These are phyloP conservation scores for Epicoccum nigrum DNA, from an alignment of 2,329 filamentous ascomycete genomes.

Conservation along the genomic window DNA sequence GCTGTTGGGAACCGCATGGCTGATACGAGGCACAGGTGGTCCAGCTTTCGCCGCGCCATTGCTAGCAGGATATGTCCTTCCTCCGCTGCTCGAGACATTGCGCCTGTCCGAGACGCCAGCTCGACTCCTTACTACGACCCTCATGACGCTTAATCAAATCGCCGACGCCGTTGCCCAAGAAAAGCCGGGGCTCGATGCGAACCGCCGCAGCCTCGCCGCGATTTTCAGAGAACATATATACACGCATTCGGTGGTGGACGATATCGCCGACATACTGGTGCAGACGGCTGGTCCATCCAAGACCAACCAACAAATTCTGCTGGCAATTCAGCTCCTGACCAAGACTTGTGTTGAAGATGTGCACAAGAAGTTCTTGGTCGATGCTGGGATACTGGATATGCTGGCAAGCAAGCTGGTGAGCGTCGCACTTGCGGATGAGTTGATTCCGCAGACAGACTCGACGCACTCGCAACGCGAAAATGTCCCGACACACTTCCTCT, in stretches of 20 bases:
- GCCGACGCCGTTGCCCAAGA: conserved; percentile 68
- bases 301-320: conserved; percentile 66
- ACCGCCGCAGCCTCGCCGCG: conserved; percentile 51
- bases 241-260: conserved; percentile 63
- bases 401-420: conserved; percentile 72
- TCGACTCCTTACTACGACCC: conserved; percentile 72
- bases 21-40: conserved; percentile 64
- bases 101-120: conserved; percentile 68
- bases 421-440: conserved; percentile 38
- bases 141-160: conserved; percentile 76
- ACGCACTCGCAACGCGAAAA: conserved; percentile 27
- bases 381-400: conserved; percentile 76
- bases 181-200: conserved; percentile 56
- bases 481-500: conserved; percentile 61
- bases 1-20: conserved; percentile 9
- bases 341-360: conserved; percentile 71
- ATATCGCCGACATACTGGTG: conserved; percentile 69
- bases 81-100: conserved; percentile 72
- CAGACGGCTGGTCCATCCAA: conserved; percentile 60
- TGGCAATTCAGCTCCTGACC: conserved; percentile 64
- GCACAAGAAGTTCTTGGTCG: conserved; percentile 74
- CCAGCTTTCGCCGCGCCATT: conserved; percentile 78
- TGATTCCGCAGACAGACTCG: conserved; percentile 23
- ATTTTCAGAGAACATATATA: conserved; percentile 61
- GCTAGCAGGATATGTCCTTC: conserved; percentile 69